These are phyloP conservation scores for Helicocarpus griseus DNA, from an alignment of 2,329 filamentous ascomycete species.

Conservation along the genomic window DNA sequence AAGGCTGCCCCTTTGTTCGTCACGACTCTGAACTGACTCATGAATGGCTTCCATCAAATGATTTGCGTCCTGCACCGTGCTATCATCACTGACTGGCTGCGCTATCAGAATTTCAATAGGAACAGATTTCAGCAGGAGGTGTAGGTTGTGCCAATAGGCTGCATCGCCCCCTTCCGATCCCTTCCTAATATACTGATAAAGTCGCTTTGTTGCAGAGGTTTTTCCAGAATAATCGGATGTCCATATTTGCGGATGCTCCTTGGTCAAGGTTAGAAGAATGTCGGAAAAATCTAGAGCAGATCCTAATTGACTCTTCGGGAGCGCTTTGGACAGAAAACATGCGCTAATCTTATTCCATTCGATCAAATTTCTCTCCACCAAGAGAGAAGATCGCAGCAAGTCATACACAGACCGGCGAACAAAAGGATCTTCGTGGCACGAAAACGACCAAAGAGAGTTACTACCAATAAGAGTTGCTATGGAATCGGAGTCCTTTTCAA, in stretches of 20 bases:
- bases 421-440: slow-evolving; percentile 45
- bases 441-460: slow-evolving; percentile 51
- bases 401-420: slow-evolving; percentile 50
- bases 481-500: slow-evolving; percentile 49
- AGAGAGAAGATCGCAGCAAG: slow-evolving; percentile 43
- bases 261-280: slow-evolving; percentile 57
- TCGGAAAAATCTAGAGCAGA: slow-evolving; percentile 64
- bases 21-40: slow-evolving; percentile 60
- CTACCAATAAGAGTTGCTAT: slow-evolving; percentile 60
- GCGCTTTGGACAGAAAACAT: slow-evolving; percentile 62
- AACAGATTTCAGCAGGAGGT: slow-evolving; percentile 49
- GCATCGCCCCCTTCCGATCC: slow-evolving; percentile 70
- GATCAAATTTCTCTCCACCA: slow-evolving; percentile 36
- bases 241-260: slow-evolving; percentile 61
- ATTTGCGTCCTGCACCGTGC: slow-evolving; percentile 42
- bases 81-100: slow-evolving; percentile 14
- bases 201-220: slow-evolving; percentile 44
- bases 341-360: slow-evolving; percentile 60
- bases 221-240: slow-evolving; percentile 52
- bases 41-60: slow-evolving; percentile 59
- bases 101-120: slow-evolving; percentile 40
- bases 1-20: slow-evolving; percentile 62
- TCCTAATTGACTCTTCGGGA: slow-evolving; percentile 62
- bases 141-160: slow-evolving; percentile 64
- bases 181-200: slow-evolving; percentile 66